phyloP scores from a whole-genome alignment of 192 early-diverging fungal species.

The Coemansia sp. region DNA sequence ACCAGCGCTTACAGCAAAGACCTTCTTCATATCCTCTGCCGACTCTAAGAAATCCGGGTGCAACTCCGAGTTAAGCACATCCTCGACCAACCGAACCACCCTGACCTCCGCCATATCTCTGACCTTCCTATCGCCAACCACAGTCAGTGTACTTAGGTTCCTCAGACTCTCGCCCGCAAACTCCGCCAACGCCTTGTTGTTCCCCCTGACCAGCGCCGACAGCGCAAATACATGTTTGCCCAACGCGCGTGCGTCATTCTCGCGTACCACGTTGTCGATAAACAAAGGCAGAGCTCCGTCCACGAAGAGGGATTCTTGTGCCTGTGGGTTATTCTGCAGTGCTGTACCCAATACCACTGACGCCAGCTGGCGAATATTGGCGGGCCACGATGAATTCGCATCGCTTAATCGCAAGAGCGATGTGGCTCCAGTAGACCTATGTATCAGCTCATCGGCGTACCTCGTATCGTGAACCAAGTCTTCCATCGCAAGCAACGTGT shows the following conservation, averaged over 20 bases:
- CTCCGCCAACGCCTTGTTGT: slow-evolving; percentile 35
- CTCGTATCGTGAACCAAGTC: slow-evolving; percentile 61
- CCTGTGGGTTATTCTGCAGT: slow-evolving; percentile 56
- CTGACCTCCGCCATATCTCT: slow-evolving; percentile 22
- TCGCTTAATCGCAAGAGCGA: slow-evolving; percentile 43
- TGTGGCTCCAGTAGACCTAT: slow-evolving; percentile 26
- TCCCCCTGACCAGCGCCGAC: slow-evolving; percentile 44
- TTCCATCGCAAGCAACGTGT: slow-evolving; percentile 56
- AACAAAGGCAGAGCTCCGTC: slow-evolving; percentile 30
- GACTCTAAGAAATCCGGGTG: slow-evolving; percentile 23
- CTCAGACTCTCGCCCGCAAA: slow-evolving; percentile 20
- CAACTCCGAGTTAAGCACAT: slow-evolving; percentile 44
- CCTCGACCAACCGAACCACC: slow-evolving; percentile 43
- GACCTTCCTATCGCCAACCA: background rate
- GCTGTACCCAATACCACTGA: slow-evolving; percentile 58
- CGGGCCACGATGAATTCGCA: slow-evolving; percentile 23
- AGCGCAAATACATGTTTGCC: slow-evolving; percentile 50
- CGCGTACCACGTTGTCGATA: slow-evolving; percentile 15
- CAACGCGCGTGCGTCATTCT: slow-evolving; percentile 18
- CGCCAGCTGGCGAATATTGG: slow-evolving; percentile 39
- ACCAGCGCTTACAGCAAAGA: slow-evolving; percentile 10
- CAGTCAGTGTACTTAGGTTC: slow-evolving; percentile 8
- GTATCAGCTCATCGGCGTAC: slow-evolving; percentile 57
- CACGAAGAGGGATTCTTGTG: slow-evolving; percentile 20
- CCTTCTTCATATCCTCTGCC: background rate